Evolutionary conservation across 257 asterid genomes (phyloP).

Genomic region (Gentiana macrophylla): DNA sequence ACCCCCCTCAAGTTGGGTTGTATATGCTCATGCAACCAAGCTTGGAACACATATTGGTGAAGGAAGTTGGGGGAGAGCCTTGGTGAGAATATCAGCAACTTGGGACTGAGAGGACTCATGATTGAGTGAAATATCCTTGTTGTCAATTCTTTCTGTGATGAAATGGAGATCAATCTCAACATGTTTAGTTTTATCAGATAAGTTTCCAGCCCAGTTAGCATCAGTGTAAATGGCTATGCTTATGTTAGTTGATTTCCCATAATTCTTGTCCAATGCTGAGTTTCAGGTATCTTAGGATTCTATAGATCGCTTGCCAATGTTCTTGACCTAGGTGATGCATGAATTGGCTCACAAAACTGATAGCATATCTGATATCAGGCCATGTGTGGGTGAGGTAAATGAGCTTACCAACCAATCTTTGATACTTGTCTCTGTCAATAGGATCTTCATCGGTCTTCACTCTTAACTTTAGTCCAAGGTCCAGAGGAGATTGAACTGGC

Average conservation of each 20-base stretch:
- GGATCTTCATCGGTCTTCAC: background rate
- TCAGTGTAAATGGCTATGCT: background rate
- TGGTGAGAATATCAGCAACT: background rate
- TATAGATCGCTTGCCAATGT: background rate
- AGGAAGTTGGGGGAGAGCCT: background rate
- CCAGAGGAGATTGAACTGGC: background rate
- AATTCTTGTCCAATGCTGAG: too few relatives aligned
- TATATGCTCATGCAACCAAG: constrained; percentile 1
- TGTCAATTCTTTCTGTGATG: constrained; percentile 2
- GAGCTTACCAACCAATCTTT: background rate
- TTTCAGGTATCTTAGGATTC: background rate
- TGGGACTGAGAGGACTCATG: background rate
- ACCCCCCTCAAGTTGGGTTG: constrained; percentile 7
- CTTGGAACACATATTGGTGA: constrained; percentile 1
- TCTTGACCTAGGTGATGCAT: background rate
- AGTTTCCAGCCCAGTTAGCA: background rate
- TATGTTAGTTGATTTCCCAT: too few relatives aligned
- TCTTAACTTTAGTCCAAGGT: background rate
- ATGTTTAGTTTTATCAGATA: background rate
- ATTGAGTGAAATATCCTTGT: background rate
- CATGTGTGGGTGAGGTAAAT: background rate
- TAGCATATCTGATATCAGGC: background rate
- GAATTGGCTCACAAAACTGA: background rate
- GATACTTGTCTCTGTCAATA: background rate
- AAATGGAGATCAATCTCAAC: constrained; percentile 1